Evolutionary conservation across 2,329 filamentous ascomycete genomes (phyloP), one percentile per base, ranked within the genome.

Genomic region (Fusarium haematococcum): DNA sequence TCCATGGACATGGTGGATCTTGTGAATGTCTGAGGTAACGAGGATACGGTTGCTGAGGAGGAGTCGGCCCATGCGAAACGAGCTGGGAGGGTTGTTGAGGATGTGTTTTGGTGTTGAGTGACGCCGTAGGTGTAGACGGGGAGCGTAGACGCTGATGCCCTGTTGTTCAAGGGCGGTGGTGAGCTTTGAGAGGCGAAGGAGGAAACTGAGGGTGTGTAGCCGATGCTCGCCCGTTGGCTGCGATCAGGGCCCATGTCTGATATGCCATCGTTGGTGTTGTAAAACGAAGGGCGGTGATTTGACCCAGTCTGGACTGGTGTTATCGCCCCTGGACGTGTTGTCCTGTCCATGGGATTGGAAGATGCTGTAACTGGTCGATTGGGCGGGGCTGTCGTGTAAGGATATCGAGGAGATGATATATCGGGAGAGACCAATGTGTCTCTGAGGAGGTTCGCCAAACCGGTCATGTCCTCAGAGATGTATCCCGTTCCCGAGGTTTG

Each of bases 11-110:
- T 18, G 3, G 52, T 32, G 18, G 56, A 45, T 35, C 30, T 56
- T 3, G 43, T 11, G 0, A 32, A 30, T 4, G 32, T 27, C 6
- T 63, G 48, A 1, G 67, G 61, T 10, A 57, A 18, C 5, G 63
- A 63, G 1, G 70, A 67, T 9, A 70, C 23, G 2, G 62, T 73
- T 4, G 59, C 63, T 13, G 59, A 64, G 54, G 70, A 71, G 1
- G 71, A 58, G 33, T 74, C 74, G 5, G 58, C n/a, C 70, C 70
- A 73, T 30, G 43, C 30, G n/a, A 64, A 23, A 2, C 70, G 67
- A 5, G 70, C 62, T 5, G 66, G 67, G 45, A 56, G 41, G 18
- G 61, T 52, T 16, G 8, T 41, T 9, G 23, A 64, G 7, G 68
- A n/a, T 45, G 35, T 18, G 30, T 64, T 58, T 1, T 57, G 30